Evolutionary conservation across 352 stramenopile species (phyloP), one percentile per base, ranked within the genome.

Genomic region (Phytophthora cactorum): DNA sequence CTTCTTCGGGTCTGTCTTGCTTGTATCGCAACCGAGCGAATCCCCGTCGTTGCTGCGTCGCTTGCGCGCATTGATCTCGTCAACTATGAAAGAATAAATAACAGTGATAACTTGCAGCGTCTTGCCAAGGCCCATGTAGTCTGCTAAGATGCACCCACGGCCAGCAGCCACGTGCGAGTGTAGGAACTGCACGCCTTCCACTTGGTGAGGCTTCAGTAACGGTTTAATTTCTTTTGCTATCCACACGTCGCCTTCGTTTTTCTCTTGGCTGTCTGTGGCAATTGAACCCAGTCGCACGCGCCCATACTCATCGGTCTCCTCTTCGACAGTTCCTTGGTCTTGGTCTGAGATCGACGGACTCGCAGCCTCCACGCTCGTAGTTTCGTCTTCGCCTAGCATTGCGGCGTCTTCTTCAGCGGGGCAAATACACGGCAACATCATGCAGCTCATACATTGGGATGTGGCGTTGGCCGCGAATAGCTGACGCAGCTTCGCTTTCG

Each of bases 111-210:
- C 86, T 67, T 96, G 86, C 31, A 97, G 63, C 45, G 90, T 97
- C 74, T 97, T 97, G 53, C 90, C 90, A 27, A 97, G 84, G 7
- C 90, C 90, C 90, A 97, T 97, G 64, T 96, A 96, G 72, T 97
- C 90, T 27, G 89, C 90, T 15, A 97, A 74, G 41, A 97, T 95
- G 63, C 89, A 97, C 10, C 89, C 89, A 61, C 78, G 80, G 41
- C 79, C 60, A 7, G 73, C 77, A 29, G 39, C 34, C 28, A 93
- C 68, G 53, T 95, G 74, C 3, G 74, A 67, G 56, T 88, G 70
- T 34, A 96, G 52, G 59, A 96, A 96, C 25, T 75, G 62, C 12
- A 95, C 78, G 17, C 89, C 89, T 49, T 89, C 78, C 3, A 82
- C 63, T 67, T 96, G 89, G 52, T 96, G 89, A 10, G 86, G 84